Percentiles rank a stretch among this genome's conserved stretches.
phyloP scores from a whole-genome alignment of 345 rosid species.

The Nasturtium officinale region DNA sequence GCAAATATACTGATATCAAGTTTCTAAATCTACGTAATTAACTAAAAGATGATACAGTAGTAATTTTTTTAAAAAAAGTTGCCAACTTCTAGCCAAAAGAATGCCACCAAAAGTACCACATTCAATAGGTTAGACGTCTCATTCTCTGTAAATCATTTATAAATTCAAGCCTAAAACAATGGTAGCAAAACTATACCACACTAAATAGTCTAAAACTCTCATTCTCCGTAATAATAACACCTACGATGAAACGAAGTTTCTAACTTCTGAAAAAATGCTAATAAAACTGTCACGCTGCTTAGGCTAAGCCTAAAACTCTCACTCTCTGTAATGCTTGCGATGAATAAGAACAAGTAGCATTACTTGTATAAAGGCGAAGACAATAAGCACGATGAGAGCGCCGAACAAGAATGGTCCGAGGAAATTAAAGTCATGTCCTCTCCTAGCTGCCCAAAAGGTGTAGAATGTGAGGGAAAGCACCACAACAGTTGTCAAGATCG shows the following conservation, averaged over 20 bases:
- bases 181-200: slow-evolving; percentile 19
- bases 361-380: slow-evolving; percentile 35
- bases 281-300: too few relatives aligned
- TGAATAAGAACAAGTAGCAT: background rate
- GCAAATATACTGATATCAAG: background rate
- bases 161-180: background rate
- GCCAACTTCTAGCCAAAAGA: background rate
- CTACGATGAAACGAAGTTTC: background rate
- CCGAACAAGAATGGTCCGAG: slow-evolving; percentile 87
- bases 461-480: slow-evolving; percentile 71
- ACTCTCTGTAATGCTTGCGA: background rate
- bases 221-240: background rate
- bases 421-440: slow-evolving; percentile 77
- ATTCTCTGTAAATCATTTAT: background rate
- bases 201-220: background rate
- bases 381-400: slow-evolving; percentile 37
- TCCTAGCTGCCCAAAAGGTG: slow-evolving; percentile 85
- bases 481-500: slow-evolving; percentile 62
- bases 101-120: background rate
- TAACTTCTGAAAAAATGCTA: background rate
- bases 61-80: too few relatives aligned
- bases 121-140: background rate
- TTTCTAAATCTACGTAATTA: background rate
- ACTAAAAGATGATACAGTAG: too few relatives aligned
- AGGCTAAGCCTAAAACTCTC: background rate